These are phyloP conservation scores for Hypoxylon lienhwacheense DNA, from an alignment of 495 filamentous ascomycete genomes.

Conservation along the genomic window DNA sequence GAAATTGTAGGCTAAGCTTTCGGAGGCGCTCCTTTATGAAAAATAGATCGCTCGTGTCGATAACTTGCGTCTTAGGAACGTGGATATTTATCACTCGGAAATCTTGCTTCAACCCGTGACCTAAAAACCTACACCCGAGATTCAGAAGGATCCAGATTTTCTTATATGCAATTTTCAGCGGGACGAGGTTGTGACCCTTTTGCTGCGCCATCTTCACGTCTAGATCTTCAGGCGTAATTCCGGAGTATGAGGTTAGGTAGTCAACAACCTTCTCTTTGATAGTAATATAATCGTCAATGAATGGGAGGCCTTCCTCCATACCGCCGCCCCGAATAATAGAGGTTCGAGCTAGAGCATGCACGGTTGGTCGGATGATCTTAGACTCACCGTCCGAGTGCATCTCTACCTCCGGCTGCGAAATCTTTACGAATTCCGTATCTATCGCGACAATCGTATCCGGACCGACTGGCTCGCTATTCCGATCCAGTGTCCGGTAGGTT, in stretches of 20 bases:
- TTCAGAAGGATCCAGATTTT: slow-evolving; percentile 97
- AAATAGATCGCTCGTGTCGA: slow-evolving; percentile 90
- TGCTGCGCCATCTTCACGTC: slow-evolving; percentile 66
- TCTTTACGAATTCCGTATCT: slow-evolving; percentile 92
- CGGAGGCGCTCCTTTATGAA: slow-evolving; percentile 68
- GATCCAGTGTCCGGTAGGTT: slow-evolving; percentile 62
- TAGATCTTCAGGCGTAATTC: slow-evolving; percentile 82
- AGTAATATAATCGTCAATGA: slow-evolving; percentile 96
- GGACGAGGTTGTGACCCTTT: slow-evolving; percentile 70
- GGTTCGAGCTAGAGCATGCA: slow-evolving; percentile 82
- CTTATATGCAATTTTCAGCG: slow-evolving; percentile 91
- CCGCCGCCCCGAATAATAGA: slow-evolving; percentile 83
- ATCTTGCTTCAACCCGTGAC: slow-evolving; percentile 88
- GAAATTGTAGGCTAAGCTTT: slow-evolving; percentile 81
- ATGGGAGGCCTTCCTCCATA: slow-evolving; percentile 73
- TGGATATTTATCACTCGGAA: slow-evolving; percentile 98
- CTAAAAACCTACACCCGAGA: slow-evolving; percentile 89
- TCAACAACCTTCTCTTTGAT: slow-evolving; percentile 91
- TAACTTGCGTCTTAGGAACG: slow-evolving; percentile 84
- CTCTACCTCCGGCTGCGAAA: slow-evolving; percentile 88
- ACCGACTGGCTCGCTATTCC: slow-evolving; percentile 64
- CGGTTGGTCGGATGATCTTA: slow-evolving; percentile 81
- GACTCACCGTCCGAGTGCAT: slow-evolving; percentile 87
- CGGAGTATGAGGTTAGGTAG: slow-evolving; percentile 90
- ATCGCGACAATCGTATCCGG: slow-evolving; percentile 78